Conservation (phyloP, 768 basidiomycete genomes). For the Russula vinacea region DNA sequence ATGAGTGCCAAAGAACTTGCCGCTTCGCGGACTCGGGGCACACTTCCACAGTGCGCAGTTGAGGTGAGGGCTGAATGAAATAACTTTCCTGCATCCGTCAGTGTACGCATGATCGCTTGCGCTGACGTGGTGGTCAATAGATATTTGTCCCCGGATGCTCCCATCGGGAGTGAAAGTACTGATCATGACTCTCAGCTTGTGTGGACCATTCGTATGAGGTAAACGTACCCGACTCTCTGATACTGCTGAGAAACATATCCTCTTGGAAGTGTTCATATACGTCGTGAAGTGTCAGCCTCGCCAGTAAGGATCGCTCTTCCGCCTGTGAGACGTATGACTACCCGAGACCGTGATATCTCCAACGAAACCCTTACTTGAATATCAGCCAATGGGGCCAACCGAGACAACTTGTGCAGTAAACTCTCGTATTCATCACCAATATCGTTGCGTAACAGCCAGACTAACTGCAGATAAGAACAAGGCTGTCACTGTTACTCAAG, state of each 20-base stretch:
- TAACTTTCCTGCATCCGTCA: conserved; percentile 66
- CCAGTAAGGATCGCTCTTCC: conserved; percentile 71
- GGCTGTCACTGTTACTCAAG: not conserved
- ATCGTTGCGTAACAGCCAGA: conserved; percentile 65
- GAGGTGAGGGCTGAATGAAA: conserved; percentile 64
- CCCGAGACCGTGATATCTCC: not conserved
- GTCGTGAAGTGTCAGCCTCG: conserved; percentile 71
- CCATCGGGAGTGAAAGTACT: conserved; percentile 86
- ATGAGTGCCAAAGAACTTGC: conserved; percentile 68
- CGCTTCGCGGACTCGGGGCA: conserved; percentile 71
- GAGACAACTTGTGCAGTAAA: conserved; percentile 56
- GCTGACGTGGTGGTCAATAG: conserved; percentile 44
- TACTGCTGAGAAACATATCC: conserved; percentile 87
- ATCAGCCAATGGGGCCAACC: conserved; percentile 53
- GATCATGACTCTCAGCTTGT: conserved; percentile 1
- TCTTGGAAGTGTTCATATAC: conserved; percentile 74
- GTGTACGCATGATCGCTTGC: conserved; percentile 54
- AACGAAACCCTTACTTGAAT: conserved; percentile 47
- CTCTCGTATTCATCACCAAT: conserved; percentile 49
- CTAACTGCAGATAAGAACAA: conserved; percentile 37
- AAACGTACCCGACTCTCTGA: conserved; percentile 83
- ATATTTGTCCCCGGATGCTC: conserved; percentile 52
- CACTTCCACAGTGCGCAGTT: conserved; percentile 56
- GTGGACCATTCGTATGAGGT: not conserved
- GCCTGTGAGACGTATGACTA: conserved; percentile 44